Evolutionary conservation across 768 basidiomycete genomes (phyloP).

Genomic region (Udeniomyces megalosporus): DNA sequence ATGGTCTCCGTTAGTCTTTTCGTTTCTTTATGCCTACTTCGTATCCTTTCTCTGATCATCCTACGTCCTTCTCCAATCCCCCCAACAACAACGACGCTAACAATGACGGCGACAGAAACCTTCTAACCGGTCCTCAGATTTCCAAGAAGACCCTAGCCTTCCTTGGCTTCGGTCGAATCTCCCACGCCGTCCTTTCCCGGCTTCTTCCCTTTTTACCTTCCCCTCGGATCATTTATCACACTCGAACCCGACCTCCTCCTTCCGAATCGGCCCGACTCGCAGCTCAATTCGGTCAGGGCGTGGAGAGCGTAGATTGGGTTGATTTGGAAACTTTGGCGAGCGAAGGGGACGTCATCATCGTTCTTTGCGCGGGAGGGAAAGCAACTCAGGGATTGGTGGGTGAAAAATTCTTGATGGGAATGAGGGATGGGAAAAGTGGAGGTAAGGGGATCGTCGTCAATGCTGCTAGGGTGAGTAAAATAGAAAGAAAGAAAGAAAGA

Average conservation of each 20-base stretch:
- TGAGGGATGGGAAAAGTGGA: constrained; percentile 48
- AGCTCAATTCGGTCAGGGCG: no score
- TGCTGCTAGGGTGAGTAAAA: constrained; percentile 42
- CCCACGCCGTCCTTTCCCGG: constrained; percentile 63
- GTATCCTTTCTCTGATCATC: background rate
- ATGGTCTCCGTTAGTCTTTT: no score
- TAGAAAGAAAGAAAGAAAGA: no score
- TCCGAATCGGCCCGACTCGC: no score
- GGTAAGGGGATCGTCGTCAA: constrained; percentile 57
- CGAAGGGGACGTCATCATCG: constrained; percentile 68
- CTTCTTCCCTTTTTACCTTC: constrained; percentile 70
- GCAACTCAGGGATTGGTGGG: constrained; percentile 58
- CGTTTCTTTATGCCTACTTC: no score
- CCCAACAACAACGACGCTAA: no score
- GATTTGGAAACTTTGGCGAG: constrained; percentile 47
- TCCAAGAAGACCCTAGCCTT: constrained; percentile 53
- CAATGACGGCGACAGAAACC: constrained; percentile 33
- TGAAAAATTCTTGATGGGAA: constrained; percentile 52
- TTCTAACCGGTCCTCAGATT: constrained; percentile 51
- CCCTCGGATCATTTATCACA: constrained; percentile 46
- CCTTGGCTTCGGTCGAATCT: constrained; percentile 87
- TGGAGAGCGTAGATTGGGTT: background rate
- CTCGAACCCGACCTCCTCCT: constrained; percentile 34
- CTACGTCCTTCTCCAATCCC: constrained; percentile 6
- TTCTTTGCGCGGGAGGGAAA: constrained; percentile 35